phyloP scores from a whole-genome alignment of 2,329 filamentous ascomycete species.

The Nannizziopsis barbatae region DNA sequence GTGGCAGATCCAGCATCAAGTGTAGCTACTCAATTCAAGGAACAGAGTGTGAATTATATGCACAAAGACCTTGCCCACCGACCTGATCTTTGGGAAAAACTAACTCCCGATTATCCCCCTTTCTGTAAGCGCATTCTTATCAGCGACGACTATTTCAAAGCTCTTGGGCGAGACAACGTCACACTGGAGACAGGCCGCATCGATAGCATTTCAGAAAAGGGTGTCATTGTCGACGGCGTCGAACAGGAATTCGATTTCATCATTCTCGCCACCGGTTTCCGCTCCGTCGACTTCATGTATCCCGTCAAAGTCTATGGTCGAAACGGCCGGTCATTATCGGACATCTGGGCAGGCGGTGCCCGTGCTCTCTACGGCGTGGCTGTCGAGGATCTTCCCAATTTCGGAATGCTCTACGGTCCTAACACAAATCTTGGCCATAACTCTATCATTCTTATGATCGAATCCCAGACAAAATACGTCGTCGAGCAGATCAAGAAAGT shows the following conservation, averaged over 20 bases:
- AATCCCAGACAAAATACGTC: slow-evolving; percentile 47
- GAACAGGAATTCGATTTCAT: slow-evolving; percentile 45
- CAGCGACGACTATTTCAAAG: slow-evolving; percentile 46
- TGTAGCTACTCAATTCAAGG: slow-evolving; percentile 34
- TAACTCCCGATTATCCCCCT: slow-evolving; percentile 44
- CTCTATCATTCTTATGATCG: slow-evolving; percentile 52
- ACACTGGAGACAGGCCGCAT: slow-evolving; percentile 43
- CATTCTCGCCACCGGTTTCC: slow-evolving; percentile 49
- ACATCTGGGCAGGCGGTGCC: slow-evolving; percentile 45
- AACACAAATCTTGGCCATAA: slow-evolving; percentile 49
- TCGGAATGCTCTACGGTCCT: slow-evolving; percentile 48
- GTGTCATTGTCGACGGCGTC: slow-evolving; percentile 37
- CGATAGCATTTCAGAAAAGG: slow-evolving; percentile 35
- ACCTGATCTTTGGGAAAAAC: slow-evolving; percentile 42
- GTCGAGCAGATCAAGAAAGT: slow-evolving; percentile 41
- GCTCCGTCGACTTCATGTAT: slow-evolving; percentile 48
- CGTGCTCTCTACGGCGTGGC: slow-evolving; percentile 42
- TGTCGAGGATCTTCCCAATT: slow-evolving; percentile 45
- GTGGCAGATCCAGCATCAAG: slow-evolving; percentile 32
- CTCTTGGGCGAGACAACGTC: slow-evolving; percentile 40
- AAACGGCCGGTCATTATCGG: slow-evolving; percentile 33
- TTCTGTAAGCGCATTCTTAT: slow-evolving; percentile 48
- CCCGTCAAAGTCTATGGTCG: slow-evolving; percentile 44
- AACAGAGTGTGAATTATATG: slow-evolving; percentile 31
- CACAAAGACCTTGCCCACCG: slow-evolving; percentile 38